These are phyloP conservation scores for Penicillium sp. DNA, from an alignment of 2,329 filamentous ascomycete genomes.

Conservation along the genomic window DNA sequence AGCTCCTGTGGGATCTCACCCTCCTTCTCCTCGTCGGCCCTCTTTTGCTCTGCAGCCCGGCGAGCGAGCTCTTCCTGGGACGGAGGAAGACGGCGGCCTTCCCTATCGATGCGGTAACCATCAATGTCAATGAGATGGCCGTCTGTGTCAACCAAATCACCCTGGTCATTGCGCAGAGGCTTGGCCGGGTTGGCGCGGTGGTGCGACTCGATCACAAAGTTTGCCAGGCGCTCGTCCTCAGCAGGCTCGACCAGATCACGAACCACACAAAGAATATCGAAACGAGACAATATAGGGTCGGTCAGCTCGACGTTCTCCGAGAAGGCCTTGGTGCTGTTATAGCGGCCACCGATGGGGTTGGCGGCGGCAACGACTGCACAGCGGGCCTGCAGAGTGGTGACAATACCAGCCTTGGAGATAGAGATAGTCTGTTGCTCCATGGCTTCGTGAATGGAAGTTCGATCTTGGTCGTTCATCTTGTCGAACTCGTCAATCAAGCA, in stretches of 20 bases:
- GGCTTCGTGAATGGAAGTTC: constrained; percentile 97
- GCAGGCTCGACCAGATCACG: constrained; percentile 90
- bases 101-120: constrained; percentile 56
- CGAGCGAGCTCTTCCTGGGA: constrained; percentile 55
- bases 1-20: constrained; percentile 89
- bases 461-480: constrained; percentile 99
- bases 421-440: constrained; percentile 99
- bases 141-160: constrained; percentile 52
- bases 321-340: constrained; percentile 96
- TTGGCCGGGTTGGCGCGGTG: constrained; percentile 80
- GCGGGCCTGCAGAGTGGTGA: constrained; percentile 93
- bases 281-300: constrained; percentile 95
- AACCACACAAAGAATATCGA: constrained; percentile 95
- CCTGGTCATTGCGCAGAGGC: constrained; percentile 55
- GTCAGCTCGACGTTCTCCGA: constrained; percentile 96
- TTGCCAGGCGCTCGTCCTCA: constrained; percentile 91
- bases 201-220: constrained; percentile 94
- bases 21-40: constrained; percentile 58
- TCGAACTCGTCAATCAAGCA: constrained; percentile 99
- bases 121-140: constrained; percentile 67
- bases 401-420: constrained; percentile 97
- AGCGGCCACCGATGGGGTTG: constrained; percentile 94
- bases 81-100: constrained; percentile 44
- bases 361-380: constrained; percentile 96
- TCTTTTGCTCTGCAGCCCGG: constrained; percentile 48